Percentiles rank a stretch among this genome's conserved stretches.
Evolutionary conservation across 2,329 filamentous ascomycete species (phyloP).

Genomic region (Plenodomus biglobosus): DNA sequence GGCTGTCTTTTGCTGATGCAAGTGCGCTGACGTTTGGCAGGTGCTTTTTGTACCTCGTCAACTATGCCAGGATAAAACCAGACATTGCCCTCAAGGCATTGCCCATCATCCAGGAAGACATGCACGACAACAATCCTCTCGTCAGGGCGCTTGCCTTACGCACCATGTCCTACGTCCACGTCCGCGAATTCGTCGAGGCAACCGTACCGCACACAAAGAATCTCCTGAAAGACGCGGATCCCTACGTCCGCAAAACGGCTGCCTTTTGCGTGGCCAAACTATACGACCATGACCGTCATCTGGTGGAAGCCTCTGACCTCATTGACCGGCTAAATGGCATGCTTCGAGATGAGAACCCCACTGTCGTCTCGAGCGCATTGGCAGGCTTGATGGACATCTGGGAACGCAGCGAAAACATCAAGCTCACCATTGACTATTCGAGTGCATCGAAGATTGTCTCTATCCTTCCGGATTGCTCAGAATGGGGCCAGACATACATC

Average conservation of each 20-base stretch:
- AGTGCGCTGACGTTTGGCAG: constrained; percentile 53
- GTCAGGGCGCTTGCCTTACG: constrained; percentile 89
- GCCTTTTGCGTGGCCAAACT: constrained; percentile 96
- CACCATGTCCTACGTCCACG: constrained; percentile 97
- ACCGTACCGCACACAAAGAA: constrained; percentile 82
- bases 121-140: constrained; percentile 89
- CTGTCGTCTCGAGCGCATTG: constrained; percentile 91
- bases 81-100: constrained; percentile 93
- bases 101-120: constrained; percentile 85
- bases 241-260: constrained; percentile 96
- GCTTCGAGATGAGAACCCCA: constrained; percentile 93
- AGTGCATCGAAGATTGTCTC: constrained; percentile 98
- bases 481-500: constrained; percentile 99
- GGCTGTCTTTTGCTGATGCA: neutral
- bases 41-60: constrained; percentile 97
- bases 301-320: constrained; percentile 87
- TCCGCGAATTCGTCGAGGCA: constrained; percentile 90
- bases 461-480: constrained; percentile 93
- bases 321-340: constrained; percentile 90
- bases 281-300: constrained; percentile 89
- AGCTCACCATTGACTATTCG: constrained; percentile 94
- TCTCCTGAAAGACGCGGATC: constrained; percentile 81
- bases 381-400: constrained; percentile 95
- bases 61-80: constrained; percentile 92
- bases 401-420: constrained; percentile 96